Evolutionary conservation across 257 asterid genomes (phyloP), one percentile per base, ranked within the genome.

Genomic region (Linaria vulgaris): DNA sequence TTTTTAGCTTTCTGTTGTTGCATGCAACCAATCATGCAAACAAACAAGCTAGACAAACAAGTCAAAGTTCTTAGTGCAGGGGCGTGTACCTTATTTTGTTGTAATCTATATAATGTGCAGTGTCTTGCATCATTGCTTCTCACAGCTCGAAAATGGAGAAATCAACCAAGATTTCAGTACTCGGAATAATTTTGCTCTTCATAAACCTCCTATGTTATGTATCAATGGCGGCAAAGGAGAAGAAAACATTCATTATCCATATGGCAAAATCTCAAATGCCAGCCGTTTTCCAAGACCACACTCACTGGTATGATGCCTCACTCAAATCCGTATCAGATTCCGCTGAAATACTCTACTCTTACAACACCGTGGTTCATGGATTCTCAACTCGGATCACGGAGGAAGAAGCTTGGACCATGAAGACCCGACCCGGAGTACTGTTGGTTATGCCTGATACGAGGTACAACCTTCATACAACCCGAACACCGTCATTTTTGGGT

Each of bases 381-480:
- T 94, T 82, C 66, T 80, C 97, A 0, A 67, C 92, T 23, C 53
- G 90, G 5, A 78, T 94, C 30, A 87, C 95, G 4, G 67, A 72
- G 0, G 68, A 53, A 59, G 83, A 94, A 61, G 96, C 88, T 1
- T 71, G 38, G 47, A 72, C 69, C 1, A 76, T 94, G 69, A 64
- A 67, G 54, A 45, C 59, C 58, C 83, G 73, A 1, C 88, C 91
- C 21, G 97, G 91, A 0, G 79, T 87, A 23, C 68, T 94, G 1
- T 82, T 81, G 0, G 91, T 90, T 12, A n/a, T 50, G 6, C 95
- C 88, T 3, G 97, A 94, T 55, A 0, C 67, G 51, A 79, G 56
- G 34, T 94, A 89, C 70, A 77, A 94, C 72, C 88, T 94, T 19
- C 99, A 94, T 66, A 94, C 99, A 0, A 94, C 99, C 4, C 77